Percentiles rank a stretch among this genome's conserved stretches.
Evolutionary conservation across 73 alveolate genomes (phyloP).

Genomic region (Durusdinium trenchii): DNA sequence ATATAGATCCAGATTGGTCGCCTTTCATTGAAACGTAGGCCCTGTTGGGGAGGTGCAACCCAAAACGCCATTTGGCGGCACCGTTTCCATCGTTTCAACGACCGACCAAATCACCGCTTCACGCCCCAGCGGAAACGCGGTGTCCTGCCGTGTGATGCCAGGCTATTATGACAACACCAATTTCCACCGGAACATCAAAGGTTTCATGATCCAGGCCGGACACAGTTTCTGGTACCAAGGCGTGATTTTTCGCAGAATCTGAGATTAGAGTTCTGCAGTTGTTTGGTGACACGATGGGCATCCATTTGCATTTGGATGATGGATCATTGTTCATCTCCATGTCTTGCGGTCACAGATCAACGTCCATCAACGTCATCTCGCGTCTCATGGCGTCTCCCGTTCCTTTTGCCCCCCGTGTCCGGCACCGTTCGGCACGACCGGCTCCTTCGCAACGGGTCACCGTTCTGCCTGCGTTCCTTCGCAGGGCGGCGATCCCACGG

Average conservation of each 20-base stretch:
- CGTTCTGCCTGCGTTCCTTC: not conserved
- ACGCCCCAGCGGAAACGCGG: too few species aligned
- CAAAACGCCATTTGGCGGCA: too few species aligned
- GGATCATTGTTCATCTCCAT: too few species aligned
- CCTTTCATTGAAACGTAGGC: not conserved
- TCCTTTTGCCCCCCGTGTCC: not conserved
- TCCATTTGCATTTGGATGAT: too few species aligned
- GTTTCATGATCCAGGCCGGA: constrained; percentile 96
- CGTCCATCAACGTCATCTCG: not conserved
- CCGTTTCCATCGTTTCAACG: too few species aligned
- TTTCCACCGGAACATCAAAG: constrained; percentile 97
- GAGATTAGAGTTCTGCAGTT: not conserved
- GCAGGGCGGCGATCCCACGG: constrained; percentile 97
- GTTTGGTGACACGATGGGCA: not conserved
- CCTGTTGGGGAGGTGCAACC: too few species aligned
- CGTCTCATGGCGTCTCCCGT: not conserved
- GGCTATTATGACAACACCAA: constrained; percentile 96
- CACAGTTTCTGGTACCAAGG: not conserved
- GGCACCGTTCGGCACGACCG: not conserved
- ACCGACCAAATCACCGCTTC: too few species aligned
- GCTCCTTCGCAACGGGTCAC: not conserved
- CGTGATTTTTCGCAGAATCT: not conserved
- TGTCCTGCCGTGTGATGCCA: too few species aligned
- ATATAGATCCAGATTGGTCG: too few species aligned
- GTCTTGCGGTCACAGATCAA: too few species aligned